Percentiles rank a stretch among this genome's conserved stretches.
Evolutionary conservation across 1,284 basidiomycete genomes (phyloP).

Genomic region (Mycena citricolor): DNA sequence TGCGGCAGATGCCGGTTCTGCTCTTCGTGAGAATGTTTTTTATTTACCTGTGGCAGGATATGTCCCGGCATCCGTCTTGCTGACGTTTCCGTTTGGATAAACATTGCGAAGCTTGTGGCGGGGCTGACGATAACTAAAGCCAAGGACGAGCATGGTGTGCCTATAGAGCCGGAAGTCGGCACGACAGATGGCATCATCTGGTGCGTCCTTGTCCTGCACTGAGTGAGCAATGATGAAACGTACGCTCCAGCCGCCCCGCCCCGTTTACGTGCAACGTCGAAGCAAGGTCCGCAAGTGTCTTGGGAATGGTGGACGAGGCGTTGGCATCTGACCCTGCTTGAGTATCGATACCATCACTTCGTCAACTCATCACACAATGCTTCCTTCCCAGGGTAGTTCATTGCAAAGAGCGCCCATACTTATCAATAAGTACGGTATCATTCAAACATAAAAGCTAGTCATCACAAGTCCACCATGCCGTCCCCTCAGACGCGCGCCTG

Average conservation of each 20-base stretch:
- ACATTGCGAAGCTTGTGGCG: conserved; percentile 21
- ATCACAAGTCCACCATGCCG: too few relatives aligned
- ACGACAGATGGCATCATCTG: conserved; percentile 22
- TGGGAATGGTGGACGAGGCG: conserved; percentile 7
- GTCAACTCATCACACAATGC: too few relatives aligned
- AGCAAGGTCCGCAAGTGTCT: conserved; percentile 14
- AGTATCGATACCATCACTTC: too few relatives aligned
- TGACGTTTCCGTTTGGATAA: conserved; percentile 24
- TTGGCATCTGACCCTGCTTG: too few relatives aligned
- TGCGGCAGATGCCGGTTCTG: too few relatives aligned
- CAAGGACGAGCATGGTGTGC: conserved; percentile 10
- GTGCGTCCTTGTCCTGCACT: conserved; percentile 10
- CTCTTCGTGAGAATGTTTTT: too few relatives aligned
- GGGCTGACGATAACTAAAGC: conserved; percentile 17
- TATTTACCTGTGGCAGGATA: too few relatives aligned
- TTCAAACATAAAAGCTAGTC: too few relatives aligned
- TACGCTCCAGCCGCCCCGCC: conserved; percentile 17
- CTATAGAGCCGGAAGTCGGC: conserved; percentile 19
- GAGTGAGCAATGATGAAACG: background rate
- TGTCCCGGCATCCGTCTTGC: conserved; percentile 25
- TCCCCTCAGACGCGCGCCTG: conserved; percentile 27
- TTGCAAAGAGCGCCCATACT: too few relatives aligned
- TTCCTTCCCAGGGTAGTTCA: too few relatives aligned
- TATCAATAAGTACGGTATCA: too few relatives aligned
- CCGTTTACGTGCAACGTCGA: conserved; percentile 18